A percentile compares a stretch with the other conserved stretches of the same genome.
These are phyloP conservation scores for Komagataella pseudopastoris DNA, from an alignment of 805 yeast genomes.

Conservation along the genomic window DNA sequence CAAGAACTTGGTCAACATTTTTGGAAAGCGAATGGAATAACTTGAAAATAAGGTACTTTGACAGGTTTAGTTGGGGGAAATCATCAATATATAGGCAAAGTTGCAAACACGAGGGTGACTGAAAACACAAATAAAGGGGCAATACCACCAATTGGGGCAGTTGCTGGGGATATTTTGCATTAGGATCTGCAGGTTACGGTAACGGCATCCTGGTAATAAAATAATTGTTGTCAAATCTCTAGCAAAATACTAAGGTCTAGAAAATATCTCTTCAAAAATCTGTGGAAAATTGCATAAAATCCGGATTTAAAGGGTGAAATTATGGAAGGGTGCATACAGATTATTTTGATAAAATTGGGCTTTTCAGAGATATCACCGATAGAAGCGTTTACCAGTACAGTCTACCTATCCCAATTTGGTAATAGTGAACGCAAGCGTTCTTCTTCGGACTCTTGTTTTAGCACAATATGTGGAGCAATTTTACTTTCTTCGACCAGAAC, in stretches of 20 bases:
- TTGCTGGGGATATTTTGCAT: background rate
- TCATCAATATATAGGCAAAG: background rate
- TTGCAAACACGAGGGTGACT: background rate
- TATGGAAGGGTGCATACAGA: background rate
- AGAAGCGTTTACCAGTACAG: background rate
- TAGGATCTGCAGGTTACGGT: background rate
- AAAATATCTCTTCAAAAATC: background rate
- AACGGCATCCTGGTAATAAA: background rate
- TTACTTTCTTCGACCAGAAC: background rate
- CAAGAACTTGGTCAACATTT: background rate
- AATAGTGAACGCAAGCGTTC: background rate
- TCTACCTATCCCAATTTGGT: conserved; percentile 5
- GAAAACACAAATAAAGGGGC: background rate
- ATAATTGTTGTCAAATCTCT: background rate
- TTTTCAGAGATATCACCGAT: background rate
- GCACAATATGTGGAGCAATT: background rate
- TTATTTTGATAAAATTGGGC: background rate
- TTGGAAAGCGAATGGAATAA: background rate
- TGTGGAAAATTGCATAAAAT: background rate
- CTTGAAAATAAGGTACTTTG: background rate
- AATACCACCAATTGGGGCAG: background rate
- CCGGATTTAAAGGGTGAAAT: background rate
- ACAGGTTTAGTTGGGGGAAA: background rate
- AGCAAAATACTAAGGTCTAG: background rate
- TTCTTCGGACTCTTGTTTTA: background rate